Evolutionary conservation across 768 basidiomycete genomes (phyloP), one percentile per base, ranked within the genome.

Genomic region (Pleurotus giganteus): DNA sequence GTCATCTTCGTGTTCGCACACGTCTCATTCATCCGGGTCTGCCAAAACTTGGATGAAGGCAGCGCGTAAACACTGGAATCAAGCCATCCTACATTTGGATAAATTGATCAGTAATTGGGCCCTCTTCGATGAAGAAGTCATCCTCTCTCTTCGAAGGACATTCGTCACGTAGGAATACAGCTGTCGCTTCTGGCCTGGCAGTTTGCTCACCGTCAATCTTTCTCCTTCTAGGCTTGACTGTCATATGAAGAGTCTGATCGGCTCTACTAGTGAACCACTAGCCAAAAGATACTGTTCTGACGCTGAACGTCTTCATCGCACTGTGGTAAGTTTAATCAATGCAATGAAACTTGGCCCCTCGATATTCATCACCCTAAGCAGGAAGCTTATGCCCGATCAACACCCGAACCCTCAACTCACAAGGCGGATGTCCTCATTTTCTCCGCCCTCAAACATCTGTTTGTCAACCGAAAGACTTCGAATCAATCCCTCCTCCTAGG

Each of bases 1-100:
- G 9, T 28, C 47, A 12, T 51, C 49, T 19, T 36, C 31, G 29
- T 51, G 31, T 37, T 51, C 49, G 2, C 21, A 19, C 27, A 19
- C 27, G 23, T 49, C 47, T 6, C 34, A 39, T 12, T 51, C 49
- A 36, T 26, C 49, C 21, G 49, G 37, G n/a, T 29, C 34, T 11
- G n/a, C 49, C 15, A 51, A 51, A 37, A 17, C 49, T 24, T 51
- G 49, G 49, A 51, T 51, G 49, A 51, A 51, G 27, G 31, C 49
- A 36, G 49, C 49, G 31, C 49, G 49, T 23, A 51, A 51, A 39
- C 49, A 51, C 11, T 51, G 49, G 49, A 51, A 51, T 32, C 49
- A 51, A 37, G 49, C 49, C 27, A 37, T 51, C 31, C 34, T 51
- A 9, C 49, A 51, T 32, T 32, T 51, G 15, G 49, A 51, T 51